Evolutionary conservation across 148 eudicot species (phyloP).

Genomic region (Camellia granthamiana): DNA sequence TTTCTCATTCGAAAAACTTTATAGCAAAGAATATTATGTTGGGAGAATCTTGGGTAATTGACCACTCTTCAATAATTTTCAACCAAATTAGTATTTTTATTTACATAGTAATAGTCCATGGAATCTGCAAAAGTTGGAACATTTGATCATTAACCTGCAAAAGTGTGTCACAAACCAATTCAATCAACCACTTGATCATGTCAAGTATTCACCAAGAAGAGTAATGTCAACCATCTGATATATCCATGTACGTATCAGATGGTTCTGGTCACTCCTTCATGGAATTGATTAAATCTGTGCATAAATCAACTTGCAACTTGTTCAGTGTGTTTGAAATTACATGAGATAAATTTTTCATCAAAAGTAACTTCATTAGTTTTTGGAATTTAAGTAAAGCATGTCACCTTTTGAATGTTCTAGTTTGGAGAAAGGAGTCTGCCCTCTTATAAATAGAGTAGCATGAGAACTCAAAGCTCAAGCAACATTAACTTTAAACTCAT

Average conservation of each 20-base stretch:
- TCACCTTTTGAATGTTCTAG: constrained; percentile 42
- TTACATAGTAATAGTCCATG: constrained; percentile 9
- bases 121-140: constrained; percentile 8
- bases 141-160: constrained; percentile 10
- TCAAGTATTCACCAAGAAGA: constrained; percentile 2
- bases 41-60: constrained; percentile 38
- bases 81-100: constrained; percentile 13
- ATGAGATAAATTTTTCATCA: constrained; percentile 4
- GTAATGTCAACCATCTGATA: background rate
- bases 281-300: background rate
- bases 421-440: constrained; percentile 22
- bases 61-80: constrained; percentile 22
- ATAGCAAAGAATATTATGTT: constrained; percentile 5
- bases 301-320: constrained; percentile 5
- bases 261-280: too few relatives aligned
- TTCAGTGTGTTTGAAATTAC: constrained; percentile 7
- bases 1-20: constrained; percentile 29
- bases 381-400: constrained; percentile 50
- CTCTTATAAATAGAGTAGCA: constrained; percentile 50
- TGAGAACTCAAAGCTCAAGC: constrained; percentile 27
- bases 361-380: constrained; percentile 37
- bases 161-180: constrained; percentile 6
- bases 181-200: constrained; percentile 12
- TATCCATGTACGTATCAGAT: background rate
- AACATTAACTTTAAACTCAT: constrained; percentile 30